Evolutionary conservation across 148 eudicot species (phyloP).

Genomic region (Rhododendron vialii): DNA sequence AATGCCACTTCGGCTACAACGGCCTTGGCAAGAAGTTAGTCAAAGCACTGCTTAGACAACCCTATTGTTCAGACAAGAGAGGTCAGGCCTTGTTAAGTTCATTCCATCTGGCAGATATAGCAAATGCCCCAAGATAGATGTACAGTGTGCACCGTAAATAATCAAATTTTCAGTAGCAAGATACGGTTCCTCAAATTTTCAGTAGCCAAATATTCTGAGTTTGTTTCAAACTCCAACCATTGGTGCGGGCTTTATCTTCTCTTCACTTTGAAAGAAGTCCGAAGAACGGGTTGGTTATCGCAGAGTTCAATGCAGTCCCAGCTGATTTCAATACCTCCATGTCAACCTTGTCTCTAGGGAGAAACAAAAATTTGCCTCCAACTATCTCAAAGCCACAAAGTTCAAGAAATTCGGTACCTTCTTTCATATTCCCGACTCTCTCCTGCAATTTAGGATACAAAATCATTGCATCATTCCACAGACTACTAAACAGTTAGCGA

Average conservation of each 20-base stretch:
- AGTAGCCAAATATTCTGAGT: neutral
- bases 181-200: neutral
- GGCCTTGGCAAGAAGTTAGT: neutral
- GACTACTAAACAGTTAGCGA: neutral
- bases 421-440: conserved; percentile 55
- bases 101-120: neutral
- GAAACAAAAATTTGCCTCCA: conserved; percentile 46
- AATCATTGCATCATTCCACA: neutral
- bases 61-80: neutral
- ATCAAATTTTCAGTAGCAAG: neutral
- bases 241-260: neutral
- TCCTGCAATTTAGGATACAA: conserved; percentile 40
- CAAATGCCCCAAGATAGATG: neutral
- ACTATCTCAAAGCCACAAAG: conserved; percentile 77
- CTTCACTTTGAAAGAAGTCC: conserved; percentile 56
- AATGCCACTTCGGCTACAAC: neutral
- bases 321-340: conserved; percentile 43
- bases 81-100: neutral
- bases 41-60: neutral
- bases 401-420: conserved; percentile 66
- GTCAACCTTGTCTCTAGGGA: conserved; percentile 59
- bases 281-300: conserved; percentile 69
- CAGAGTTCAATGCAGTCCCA: conserved; percentile 40
- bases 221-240: neutral
- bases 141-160: neutral